Evolutionary conservation across 208 protist genomes (phyloP), one percentile per base, ranked within the genome.

Genomic region (Trypanosoma theileri): DNA sequence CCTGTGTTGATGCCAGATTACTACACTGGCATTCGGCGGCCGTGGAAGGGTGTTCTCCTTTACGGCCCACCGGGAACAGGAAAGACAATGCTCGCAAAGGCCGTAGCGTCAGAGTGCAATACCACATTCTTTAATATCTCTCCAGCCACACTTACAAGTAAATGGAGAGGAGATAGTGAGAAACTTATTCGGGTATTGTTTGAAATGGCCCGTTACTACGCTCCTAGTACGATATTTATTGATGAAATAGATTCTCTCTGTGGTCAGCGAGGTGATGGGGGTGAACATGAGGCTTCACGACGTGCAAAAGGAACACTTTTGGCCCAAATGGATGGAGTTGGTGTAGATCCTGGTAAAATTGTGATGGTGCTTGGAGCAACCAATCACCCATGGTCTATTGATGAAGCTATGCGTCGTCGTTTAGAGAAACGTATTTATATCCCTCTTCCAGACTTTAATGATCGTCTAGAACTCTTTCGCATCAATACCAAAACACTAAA

Each of bases 231-330:
- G 13, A 93, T 98, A 53, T 98, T 98, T 86, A 96, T 98, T 44
- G 96, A 98, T 75, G 96, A 98, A 73, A 97, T 98, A 54, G 96
- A 98, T 76, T 96, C 92, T 26, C 77, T 98, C n/a, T 95, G 96
- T 59, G 83, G 89, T 4, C 79, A 89, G 71, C 84, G 96, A 59
- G 90, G 86, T 16, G 92, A 84, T 54, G 71, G 80, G 16, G 73
- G 73, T 26, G 93, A 96, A 73, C 91, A 98, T 57, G 93, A 97
- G 69, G 92, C 88, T 3, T 93, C 98, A 26, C 79, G 98, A 12
- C 86, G 98, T 22, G 96, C 99, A 3, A 99, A 99, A 77, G 99
- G 98, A 19, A 99, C 99, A 65, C 98, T 99, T 40, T 85, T 99
- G 8, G 97, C 99, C 19, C 98, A 99, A 84, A 92, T 97, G 88